These are phyloP conservation scores for Chlorella sp. DNA, from an alignment of 139 green algal species.

Conservation along the genomic window DNA sequence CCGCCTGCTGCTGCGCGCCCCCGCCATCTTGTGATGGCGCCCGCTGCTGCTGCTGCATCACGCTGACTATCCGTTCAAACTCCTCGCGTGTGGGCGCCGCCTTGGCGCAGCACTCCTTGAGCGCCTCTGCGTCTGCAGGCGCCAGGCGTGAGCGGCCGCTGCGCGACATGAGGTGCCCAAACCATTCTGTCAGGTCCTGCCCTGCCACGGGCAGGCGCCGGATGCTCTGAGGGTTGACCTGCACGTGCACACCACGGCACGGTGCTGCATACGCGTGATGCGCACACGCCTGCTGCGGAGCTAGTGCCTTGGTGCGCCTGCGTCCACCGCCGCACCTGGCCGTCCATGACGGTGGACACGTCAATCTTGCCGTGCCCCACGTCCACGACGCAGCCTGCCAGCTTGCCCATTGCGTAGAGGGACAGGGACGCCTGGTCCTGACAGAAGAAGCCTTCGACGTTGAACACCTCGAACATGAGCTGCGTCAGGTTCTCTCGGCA, in stretches of 20 bases:
- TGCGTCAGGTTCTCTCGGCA: constrained; percentile 69
- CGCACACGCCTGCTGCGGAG: background rate
- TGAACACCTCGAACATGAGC: constrained; percentile 76
- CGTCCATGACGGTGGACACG: constrained; percentile 72
- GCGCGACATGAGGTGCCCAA: background rate
- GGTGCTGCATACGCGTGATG: background rate
- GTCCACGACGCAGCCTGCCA: constrained; percentile 75
- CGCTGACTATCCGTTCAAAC: background rate
- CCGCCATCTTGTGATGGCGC: background rate
- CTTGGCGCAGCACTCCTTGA: background rate
- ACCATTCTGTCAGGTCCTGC: background rate
- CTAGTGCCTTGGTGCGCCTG: background rate
- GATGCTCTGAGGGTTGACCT: background rate
- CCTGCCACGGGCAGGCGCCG: background rate
- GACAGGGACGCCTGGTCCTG: constrained; percentile 61
- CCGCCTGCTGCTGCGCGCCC: background rate
- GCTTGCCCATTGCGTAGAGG: constrained; percentile 67
- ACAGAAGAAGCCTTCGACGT: constrained; percentile 59
- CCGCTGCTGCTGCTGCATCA: background rate
- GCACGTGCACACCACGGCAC: background rate
- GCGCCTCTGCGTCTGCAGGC: background rate
- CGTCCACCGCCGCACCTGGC: constrained; percentile 31
- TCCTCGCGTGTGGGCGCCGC: background rate
- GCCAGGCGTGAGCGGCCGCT: background rate
- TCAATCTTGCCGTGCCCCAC: constrained; percentile 69